Evolutionary conservation across 2,329 filamentous ascomycete species (phyloP), one percentile per base, ranked within the genome.

Genomic region (Alternaria tenuissima): DNA sequence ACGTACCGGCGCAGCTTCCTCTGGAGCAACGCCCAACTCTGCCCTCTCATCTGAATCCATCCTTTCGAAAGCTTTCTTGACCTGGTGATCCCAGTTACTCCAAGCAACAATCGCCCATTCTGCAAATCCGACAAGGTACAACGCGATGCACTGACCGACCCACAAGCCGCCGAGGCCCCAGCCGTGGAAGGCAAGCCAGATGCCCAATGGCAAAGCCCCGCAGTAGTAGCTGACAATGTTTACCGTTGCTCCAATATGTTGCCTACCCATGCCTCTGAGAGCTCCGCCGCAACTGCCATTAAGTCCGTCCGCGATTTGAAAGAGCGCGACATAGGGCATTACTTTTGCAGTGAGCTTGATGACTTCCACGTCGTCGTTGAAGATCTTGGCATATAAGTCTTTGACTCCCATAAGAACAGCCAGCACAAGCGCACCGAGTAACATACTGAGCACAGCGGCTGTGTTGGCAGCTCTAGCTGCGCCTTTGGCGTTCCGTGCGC

Each of bases 301-400:
- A 34, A 96, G 80, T 0, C 93, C 93, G 74, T 96, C 93, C 0
- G 93, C 92, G 61, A 96, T 94, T 80, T 96, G 93, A 78, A 96
- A 96, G 3, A 96, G 82, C 0, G 93, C 93, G 1, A 96, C 93
- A 69, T 89, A 94, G 0, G 93, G 93, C 83, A 96, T 89, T 26
- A 96, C 90, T 16, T 89, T 81, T 0, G 90, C 87, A 0, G 93
- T 94, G 0, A 96, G 85, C 8, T 76, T 81, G 43, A 96, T 84
- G 0, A 96, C 93, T 0, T 84, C 79, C 20, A 86, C 78, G 68
- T 96, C 92, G 63, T 93, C 86, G 70, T 94, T 96, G 81, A 96
- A 96, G 2, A 96, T 86, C 55, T 86, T 86, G 0, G 90, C 93
- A 65, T 94, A 93, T 24, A 89, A 83, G 66, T 93, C 81, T 63